Base-by-base conservation (phyloP, 75 land plant genomes). In the Picea glauca region DNA sequence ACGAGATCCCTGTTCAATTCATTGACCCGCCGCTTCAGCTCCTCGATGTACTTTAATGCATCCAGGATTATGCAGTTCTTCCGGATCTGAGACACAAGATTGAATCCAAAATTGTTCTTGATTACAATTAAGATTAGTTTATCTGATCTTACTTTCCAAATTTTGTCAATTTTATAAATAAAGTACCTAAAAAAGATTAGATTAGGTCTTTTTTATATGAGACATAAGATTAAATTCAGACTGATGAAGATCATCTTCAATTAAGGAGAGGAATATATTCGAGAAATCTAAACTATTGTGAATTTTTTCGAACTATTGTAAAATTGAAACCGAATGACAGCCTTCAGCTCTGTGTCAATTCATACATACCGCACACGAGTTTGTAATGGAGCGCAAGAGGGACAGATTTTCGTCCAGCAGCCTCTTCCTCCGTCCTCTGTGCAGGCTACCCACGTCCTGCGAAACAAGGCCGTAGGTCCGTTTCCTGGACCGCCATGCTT, bases 341-440 rank as follows among this genome's bases (percentile, higher is more conserved):
- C 23, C 9, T 72, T 14, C 1, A 6, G 40, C 50, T 21, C 8
- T 13, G 20, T 4, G 20, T 11, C 6, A 23, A 6, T 56, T 18
- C 65, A 59, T 60, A 23, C 11, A 50, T 90, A 90, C 92, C 72
- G 90, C 90, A 82, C 62, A 85, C 76, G 92, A 90, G 72, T 88
- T 81, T 5, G 90, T 90, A 56, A 88, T 60, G 62, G 90, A 90
- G 15, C 90, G 90, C 77, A 90, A 86, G 4, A 88, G 76, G 73
- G 86, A 87, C 23, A 90, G 84, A 74, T 90, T 90, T 82, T 90
- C 92, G 74, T 83, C 88, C 83, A 88, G 79, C 26, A 43, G 33
- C 54, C 73, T 38, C 50, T 40, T 70, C 73, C 50, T 70, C 7
- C 73, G 6, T n/a, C 35, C 43, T 20, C 54, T 70, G 0, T 38